A percentile compares a stretch with the other conserved stretches of the same genome.
Evolutionary conservation across 805 yeast species (phyloP).

Genomic region (Ogataea paraovalis): DNA sequence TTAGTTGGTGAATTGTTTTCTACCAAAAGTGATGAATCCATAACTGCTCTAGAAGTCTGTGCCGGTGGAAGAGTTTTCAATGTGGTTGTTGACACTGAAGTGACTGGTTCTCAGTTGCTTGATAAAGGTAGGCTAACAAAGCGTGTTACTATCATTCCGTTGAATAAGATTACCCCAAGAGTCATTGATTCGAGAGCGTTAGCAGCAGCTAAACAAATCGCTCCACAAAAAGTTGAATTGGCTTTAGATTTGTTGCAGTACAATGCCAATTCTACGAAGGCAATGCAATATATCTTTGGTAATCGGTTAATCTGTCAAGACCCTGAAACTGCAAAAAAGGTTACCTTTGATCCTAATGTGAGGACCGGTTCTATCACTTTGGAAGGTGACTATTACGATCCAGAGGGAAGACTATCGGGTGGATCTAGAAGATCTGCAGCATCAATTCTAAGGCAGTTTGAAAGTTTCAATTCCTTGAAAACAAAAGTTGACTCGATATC

Average conservation of each 20-base stretch:
- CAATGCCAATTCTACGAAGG: constrained; percentile 64
- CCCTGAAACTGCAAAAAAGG: constrained; percentile 80
- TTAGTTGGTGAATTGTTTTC: constrained; percentile 82
- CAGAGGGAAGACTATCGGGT: constrained; percentile 93
- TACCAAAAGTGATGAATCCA: constrained; percentile 52
- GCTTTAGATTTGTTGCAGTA: constrained; percentile 80
- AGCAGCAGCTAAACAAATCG: constrained; percentile 63
- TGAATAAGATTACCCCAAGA: constrained; percentile 74
- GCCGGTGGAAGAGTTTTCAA: constrained; percentile 92
- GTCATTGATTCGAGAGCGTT: constrained; percentile 50
- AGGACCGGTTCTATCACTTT: constrained; percentile 80
- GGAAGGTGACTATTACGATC: constrained; percentile 94
- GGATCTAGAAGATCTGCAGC: constrained; percentile 71
- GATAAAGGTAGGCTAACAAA: constrained; percentile 74
- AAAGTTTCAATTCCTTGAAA: constrained; percentile 47
- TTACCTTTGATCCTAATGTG: constrained; percentile 83
- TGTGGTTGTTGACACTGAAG: constrained; percentile 86
- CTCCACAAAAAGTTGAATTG: constrained; percentile 84
- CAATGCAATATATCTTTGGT: constrained; percentile 92
- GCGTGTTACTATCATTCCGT: constrained; percentile 87
- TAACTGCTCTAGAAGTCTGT: constrained; percentile 85
- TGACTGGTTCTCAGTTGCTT: constrained; percentile 75
- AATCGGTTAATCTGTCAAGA: constrained; percentile 82
- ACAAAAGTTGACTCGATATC: constrained; percentile 38
- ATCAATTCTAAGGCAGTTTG: constrained; percentile 61